Base-by-base conservation (phyloP, 192 early-diverging fungal species). In the Obelidium mucronatum region DNA sequence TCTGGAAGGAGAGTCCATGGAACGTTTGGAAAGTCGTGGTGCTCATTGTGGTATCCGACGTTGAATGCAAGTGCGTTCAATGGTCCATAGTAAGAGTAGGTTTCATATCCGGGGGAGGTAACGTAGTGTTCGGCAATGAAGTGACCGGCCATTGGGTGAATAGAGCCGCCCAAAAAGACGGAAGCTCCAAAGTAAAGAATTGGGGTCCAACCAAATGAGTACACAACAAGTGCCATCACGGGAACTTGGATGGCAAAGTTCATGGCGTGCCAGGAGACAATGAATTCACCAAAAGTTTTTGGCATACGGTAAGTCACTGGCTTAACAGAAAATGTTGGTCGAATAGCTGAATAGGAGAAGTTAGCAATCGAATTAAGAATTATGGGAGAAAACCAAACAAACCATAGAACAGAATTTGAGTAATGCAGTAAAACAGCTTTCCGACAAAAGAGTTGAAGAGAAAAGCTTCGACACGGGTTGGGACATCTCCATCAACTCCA, bases 51-150 rank as follows among this genome's bases (percentile, higher is more conserved):
- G 82, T 94, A 95, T 44, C 97, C 97, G 74, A 97, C 93, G 90
- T 98, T 98, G 85, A 96, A 91, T 80, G 92, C 93, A 44, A 94
- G 86, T 54, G 81, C 79, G 87, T 98, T 98, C 54, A 95, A 83
- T 63, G 86, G 83, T 30, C 96, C 96, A 72, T 98, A 98, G 92
- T 98, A 98, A 73, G 93, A 95, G 85, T 98, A 98, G 1, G 96
- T 98, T 78, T 98, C 96, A 78, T 95, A 92, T 11, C 94, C 96
- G 73, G 95, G 90, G 53, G 90, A 90, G 87, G 95, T 96, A 1
- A 94, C 95, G 80, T 94, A 98, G 83, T 98, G 97, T 86, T 98
- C 97, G 83, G 95, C 94, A 76, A 98, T 91, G 68, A 98, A 98
- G 80, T 98, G 97, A 31, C 93, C 97, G 5, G 97, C 95, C 17